Base-by-base conservation (phyloP, 2,329 filamentous ascomycete genomes). In the Chrysosporium queenslandicum region DNA sequence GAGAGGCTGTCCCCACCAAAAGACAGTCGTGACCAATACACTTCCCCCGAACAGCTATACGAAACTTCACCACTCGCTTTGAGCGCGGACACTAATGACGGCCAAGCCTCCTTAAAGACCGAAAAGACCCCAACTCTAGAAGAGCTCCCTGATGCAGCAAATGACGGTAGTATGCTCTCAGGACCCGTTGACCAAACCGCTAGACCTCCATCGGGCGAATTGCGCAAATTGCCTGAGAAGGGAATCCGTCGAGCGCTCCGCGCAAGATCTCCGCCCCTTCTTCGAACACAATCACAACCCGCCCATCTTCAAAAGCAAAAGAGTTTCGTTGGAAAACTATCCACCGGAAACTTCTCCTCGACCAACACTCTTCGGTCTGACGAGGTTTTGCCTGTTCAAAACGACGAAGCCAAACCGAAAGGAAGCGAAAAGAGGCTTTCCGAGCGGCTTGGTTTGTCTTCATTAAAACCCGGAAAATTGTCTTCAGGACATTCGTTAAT, bases 391-490 rank as follows among this genome's bases (percentile, higher is more conserved):
- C 20, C 30, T 36, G 3, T 18, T 23, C 42, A 25, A 20, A 29
- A 20, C 16, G 51, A 55, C 39, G 53, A 53, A 25, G 7, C 32
- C 4, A 54, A 68, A 25, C 50, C 59, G 23, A 70, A 67, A 50
- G 56, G 66, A 7, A 72, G 64, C 1, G 87, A 95, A 56, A 91
- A 87, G 68, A 88, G 87, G 61, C 74, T 95, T 52, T 81, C 81
- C 12, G 88, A 88, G 58, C 81, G 84, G 51, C 71, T 89, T 11
- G 82, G 82, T 0, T 69, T 91, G 1, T 76, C 75, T 25, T 74
- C 80, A 2, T 69, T 87, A 53, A 91, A 89, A 63, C 69, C 71
- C 53, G 65, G 69, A 32, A 78, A 78, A 56, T 62, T 72, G 39
- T 57, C 72, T 3, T 64, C 71, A 3, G 66, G 67, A 0, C 74